Evolutionary conservation across 192 early-diverging fungal species (phyloP), one percentile per base, ranked within the genome.

Genomic region (Coemansia sp.): DNA sequence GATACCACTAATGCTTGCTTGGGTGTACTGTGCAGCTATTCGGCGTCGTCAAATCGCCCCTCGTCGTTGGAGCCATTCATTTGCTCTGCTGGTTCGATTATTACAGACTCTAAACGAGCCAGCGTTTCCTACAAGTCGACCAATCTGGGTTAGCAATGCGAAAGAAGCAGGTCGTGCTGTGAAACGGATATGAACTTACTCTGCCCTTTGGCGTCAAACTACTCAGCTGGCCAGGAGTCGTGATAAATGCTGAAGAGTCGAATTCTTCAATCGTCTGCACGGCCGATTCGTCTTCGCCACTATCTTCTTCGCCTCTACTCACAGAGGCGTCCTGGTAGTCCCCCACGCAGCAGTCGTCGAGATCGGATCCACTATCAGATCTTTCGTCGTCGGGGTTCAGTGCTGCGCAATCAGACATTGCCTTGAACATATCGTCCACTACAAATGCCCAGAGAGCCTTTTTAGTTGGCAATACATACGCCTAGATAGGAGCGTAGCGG

Each of bases 361-460:
- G 38, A 20, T 67, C 50, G 10, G 50, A 48, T 21, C 14, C 39
- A 18, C 34, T 8, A 9, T 39, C 55, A 34, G 60, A 51, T 8
- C 38, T 45, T 13, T 38, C 14, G 3, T 36, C 23, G 34, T 69
- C 76, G 9, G 76, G 76, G 38, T 78, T 71, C 28, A 69, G 33
- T 10, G 66, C 70, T 0, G 70, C 70, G 36, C 76, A 78, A 2
- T 69, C 76, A 9, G 70, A 72, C 76, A 78, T 68, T 13, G 62
- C 67, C 36, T 60, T 42, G 48, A 78, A 78, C 50, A 72, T n/a
- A 1, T 48, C 63, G 24, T 78, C 76, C 3, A 78, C 68, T 63
- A 63, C 67, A 39, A 8, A 20, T 38, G 24, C 14, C 14, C 6
- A 11, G 11, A 45, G 16, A 20, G 7, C 6, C 18, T 45, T 45